Base-by-base conservation (phyloP, 2,329 filamentous ascomycete species). In the Chaetothyriales sp. region DNA sequence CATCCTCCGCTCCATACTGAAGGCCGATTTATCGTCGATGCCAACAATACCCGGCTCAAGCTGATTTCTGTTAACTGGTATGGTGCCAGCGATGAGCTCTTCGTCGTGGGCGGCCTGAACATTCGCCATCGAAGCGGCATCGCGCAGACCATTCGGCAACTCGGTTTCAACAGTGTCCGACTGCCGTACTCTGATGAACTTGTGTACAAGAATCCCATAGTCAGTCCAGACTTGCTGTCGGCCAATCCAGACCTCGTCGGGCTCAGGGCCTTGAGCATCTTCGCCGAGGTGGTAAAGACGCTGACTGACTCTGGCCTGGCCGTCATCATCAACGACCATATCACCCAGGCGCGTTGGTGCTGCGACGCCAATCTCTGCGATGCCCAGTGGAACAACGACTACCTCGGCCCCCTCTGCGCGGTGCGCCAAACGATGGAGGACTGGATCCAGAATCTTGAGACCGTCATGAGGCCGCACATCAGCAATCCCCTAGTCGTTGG, bases 161-260 rank as follows among this genome's bases (percentile, higher is more conserved):
- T 85, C 51, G 82, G 82, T 13, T 85, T 85, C 72, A 85, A 85
- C 68, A 83, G 80, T 61, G 82, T 85, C 46, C 73, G 82, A 2
- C 66, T 85, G 46, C 82, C 82, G 2, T 85, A 85, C 66, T 75
- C 79, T 18, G 82, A 86, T 65, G 81, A 85, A 67, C 72, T 85
- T 68, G 80, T 85, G 48, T 72, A 75, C 29, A 62, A 67, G 19
- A 83, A 85, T 60, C 81, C 80, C 0, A 61, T 70, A 20, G 70
- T 83, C 46, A 67, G 74, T 18, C 66, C 69, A 2, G 66, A 73
- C 45, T 67, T 77, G 6, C 66, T 85, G 44, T 64, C 70, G 6
- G 78, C 78, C 7, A 85, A 85, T 60, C 70, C 73, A 45, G 81
- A 85, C 59, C 70, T 85, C 9, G 64, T 75, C 7, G 77, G 77